Conservation (phyloP, 176 grass and related monocot genomes). For the Oryza meridionalis region DNA sequence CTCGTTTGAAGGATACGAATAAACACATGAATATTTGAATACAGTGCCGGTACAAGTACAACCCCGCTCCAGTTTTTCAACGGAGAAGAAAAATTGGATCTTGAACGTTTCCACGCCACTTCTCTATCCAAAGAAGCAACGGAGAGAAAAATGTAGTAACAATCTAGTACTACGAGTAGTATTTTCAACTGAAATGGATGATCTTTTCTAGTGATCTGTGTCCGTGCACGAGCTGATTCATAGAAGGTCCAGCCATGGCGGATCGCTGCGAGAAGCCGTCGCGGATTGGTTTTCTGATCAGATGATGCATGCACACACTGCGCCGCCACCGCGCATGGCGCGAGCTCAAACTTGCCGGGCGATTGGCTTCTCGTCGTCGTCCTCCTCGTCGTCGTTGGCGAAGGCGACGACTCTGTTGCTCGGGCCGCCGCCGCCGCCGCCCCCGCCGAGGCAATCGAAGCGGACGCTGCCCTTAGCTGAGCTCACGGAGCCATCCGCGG, state of each 20-base stretch:
- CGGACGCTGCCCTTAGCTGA: conserved; percentile 41
- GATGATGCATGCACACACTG: background rate
- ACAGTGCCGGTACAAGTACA: conserved; percentile 30
- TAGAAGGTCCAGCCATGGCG: conserved; percentile 9
- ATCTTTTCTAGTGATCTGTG: background rate
- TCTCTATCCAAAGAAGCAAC: background rate
- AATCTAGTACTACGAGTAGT: background rate
- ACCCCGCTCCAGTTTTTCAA: conserved; percentile 24
- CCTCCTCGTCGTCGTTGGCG: conserved; percentile 45
- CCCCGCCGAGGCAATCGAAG: conserved; percentile 66
- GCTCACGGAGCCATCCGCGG: background rate
- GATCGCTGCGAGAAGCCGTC: background rate
- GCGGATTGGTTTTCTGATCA: conserved; percentile 5
- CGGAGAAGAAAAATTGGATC: background rate
- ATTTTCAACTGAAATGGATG: background rate
- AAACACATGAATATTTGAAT: background rate
- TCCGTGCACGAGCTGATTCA: background rate
- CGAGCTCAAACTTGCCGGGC: conserved; percentile 40
- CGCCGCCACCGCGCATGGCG: background rate
- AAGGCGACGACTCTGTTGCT: conserved; percentile 39
- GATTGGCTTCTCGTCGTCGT: conserved; percentile 58
- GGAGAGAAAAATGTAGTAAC: background rate
- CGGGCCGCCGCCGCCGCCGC: conserved; percentile 13
- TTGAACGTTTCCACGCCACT: conserved; percentile 21
- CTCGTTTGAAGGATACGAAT: background rate